These are phyloP conservation scores for Lodderomyces pseudojiufengensis DNA, from an alignment of 1,139 yeast species.

Conservation along the genomic window DNA sequence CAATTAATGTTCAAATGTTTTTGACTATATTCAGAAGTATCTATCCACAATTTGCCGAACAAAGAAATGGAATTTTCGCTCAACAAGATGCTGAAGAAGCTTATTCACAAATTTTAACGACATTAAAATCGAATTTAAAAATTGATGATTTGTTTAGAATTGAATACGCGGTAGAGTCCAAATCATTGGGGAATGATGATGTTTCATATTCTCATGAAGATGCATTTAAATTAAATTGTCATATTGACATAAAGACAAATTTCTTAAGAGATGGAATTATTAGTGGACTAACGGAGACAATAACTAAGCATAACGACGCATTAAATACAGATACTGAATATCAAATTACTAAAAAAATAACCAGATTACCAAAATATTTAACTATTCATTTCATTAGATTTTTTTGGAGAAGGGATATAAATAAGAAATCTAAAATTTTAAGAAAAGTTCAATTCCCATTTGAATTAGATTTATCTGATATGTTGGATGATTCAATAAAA, in stretches of 20 bases:
- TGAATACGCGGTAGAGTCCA: slow-evolving; percentile 58
- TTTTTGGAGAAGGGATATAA: slow-evolving; percentile 92
- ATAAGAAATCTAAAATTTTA: slow-evolving; percentile 85
- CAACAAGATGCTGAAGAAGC: slow-evolving; percentile 99
- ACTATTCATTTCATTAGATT: slow-evolving; percentile 92
- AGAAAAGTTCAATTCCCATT: slow-evolving; percentile 94
- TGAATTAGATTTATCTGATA: slow-evolving; percentile 82
- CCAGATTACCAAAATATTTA: slow-evolving; percentile 80
- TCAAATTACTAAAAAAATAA: slow-evolving; percentile 63
- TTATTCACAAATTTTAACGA: slow-evolving; percentile 69
- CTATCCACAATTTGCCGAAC: slow-evolving; percentile 89
- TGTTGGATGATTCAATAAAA: slow-evolving; percentile 74
- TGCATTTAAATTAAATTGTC: slow-evolving; percentile 76
- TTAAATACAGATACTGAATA: slow-evolving; percentile 70
- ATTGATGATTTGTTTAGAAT: slow-evolving; percentile 62
- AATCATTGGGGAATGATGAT: slow-evolving; percentile 56
- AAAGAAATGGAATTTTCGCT: slow-evolving; percentile 68
- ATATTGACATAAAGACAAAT: slow-evolving; percentile 80
- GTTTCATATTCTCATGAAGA: slow-evolving; percentile 44
- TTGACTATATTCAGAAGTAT: slow-evolving; percentile 58
- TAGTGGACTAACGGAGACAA: slow-evolving; percentile 68
- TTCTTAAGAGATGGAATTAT: slow-evolving; percentile 83
- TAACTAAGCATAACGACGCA: slow-evolving; percentile 73
- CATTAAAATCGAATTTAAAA: slow-evolving; percentile 47
- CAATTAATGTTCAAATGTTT: slow-evolving; percentile 59